Conservation (phyloP, 1,139 yeast species). For the Pneumocystis wakefieldiae region DNA sequence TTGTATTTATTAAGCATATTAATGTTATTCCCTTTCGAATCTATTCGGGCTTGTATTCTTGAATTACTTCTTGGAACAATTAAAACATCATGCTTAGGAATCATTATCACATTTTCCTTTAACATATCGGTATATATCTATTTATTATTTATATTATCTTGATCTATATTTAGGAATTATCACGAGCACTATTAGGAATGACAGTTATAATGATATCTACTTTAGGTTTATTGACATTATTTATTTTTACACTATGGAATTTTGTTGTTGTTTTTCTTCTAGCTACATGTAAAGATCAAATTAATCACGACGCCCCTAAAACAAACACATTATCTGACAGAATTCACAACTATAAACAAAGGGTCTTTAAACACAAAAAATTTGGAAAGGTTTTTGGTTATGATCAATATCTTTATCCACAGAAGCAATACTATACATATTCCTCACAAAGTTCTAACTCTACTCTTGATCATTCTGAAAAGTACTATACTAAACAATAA, state of each 20-base stretch:
- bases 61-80: background rate
- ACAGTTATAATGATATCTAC: background rate
- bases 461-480: background rate
- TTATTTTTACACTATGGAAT: background rate
- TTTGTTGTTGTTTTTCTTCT: background rate
- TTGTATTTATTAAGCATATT: background rate
- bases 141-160: background rate
- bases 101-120: background rate
- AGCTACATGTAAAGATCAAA: background rate
- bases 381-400: background rate
- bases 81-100: background rate
- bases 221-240: background rate
- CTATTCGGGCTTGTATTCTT: background rate
- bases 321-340: background rate
- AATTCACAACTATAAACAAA: background rate
- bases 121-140: background rate
- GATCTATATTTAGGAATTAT: background rate
- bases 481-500: background rate
- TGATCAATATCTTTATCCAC: background rate
- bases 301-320: background rate
- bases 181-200: background rate
- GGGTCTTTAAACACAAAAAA: background rate
- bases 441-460: background rate
- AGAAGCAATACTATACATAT: background rate
- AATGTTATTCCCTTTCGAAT: background rate